phyloP scores from a whole-genome alignment of 345 rosid species.

The Aurinia saxatilis region DNA sequence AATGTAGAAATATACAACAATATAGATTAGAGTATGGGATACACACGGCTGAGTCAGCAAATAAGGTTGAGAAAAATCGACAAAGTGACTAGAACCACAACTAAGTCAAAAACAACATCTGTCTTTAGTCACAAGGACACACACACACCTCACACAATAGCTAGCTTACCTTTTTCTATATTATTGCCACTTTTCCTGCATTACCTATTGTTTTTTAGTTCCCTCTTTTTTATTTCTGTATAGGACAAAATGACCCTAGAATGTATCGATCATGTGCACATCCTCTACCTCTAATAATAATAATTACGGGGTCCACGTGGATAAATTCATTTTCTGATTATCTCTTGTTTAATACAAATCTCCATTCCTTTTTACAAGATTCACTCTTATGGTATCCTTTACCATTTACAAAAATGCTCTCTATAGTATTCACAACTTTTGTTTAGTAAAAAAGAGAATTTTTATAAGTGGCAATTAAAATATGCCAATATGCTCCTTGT shows the following conservation, averaged over 20 bases:
- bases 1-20: too few species aligned
- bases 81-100: conserved; percentile 19
- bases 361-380: too few species aligned
- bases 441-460: neutral
- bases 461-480: neutral
- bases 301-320: conserved; percentile 11
- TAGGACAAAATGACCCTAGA: neutral
- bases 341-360: too few species aligned
- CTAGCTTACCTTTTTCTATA: neutral
- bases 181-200: conserved; percentile 26
- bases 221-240: neutral
- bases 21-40: neutral
- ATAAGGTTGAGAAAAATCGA: conserved; percentile 7
- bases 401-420: too few species aligned
- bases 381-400: too few species aligned
- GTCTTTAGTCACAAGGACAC: conserved; percentile 5
- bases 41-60: conserved; percentile 20
- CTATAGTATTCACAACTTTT: neutral
- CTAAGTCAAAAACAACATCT: conserved; percentile 17
- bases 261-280: conserved; percentile 22
- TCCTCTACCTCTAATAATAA: conserved; percentile 9
- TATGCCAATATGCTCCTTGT: conserved; percentile 1
- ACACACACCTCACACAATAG: conserved; percentile 11
- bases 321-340: neutral
- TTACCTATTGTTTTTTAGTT: conserved; percentile 5